Percentiles rank a stretch among this genome's conserved stretches.
These are phyloP conservation scores for Pholiota conissans DNA, from an alignment of 768 basidiomycete genomes.

Conservation along the genomic window DNA sequence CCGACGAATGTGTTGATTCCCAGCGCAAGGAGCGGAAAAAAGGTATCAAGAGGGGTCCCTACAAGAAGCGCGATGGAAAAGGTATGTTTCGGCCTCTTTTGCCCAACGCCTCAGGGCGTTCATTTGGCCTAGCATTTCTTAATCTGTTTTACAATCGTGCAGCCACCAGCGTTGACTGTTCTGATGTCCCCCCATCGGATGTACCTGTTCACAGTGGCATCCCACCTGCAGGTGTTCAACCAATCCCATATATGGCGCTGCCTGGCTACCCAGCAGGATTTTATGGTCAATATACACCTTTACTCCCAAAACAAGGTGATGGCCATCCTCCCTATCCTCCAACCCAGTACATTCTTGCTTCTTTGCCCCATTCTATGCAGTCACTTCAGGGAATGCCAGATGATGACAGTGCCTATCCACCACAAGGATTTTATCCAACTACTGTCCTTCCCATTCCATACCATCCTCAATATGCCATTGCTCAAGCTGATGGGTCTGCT, in stretches of 20 bases:
- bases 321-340: slow-evolving; percentile 48
- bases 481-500: slow-evolving; percentile 30
- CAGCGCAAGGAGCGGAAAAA: slow-evolving; percentile 91
- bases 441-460: slow-evolving; percentile 21
- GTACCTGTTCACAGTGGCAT: slow-evolving; percentile 41
- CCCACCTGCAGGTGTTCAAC: slow-evolving; percentile 41
- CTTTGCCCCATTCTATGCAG: slow-evolving; percentile 40
- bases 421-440: slow-evolving; percentile 24
- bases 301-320: slow-evolving; percentile 51
- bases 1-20: slow-evolving; percentile 87
- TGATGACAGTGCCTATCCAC: slow-evolving; percentile 31
- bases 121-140: slow-evolving; percentile 30
- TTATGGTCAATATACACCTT: slow-evolving; percentile 54
- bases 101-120: neutral
- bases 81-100: slow-evolving; percentile 43
- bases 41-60: slow-evolving; percentile 83
- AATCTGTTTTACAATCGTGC: slow-evolving; percentile 56
- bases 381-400: slow-evolving; percentile 37
- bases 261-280: slow-evolving; percentile 55
- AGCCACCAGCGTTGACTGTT: slow-evolving; percentile 52
- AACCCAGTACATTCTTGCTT: slow-evolving; percentile 47
- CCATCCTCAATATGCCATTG: slow-evolving; percentile 28
- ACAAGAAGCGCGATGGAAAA: slow-evolving; percentile 96
- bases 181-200: slow-evolving; percentile 37
- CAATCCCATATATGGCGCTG: slow-evolving; percentile 49